Evolutionary conservation across 176 grass and related monocot genomes (phyloP).

Genomic region (Stipa capillata): DNA sequence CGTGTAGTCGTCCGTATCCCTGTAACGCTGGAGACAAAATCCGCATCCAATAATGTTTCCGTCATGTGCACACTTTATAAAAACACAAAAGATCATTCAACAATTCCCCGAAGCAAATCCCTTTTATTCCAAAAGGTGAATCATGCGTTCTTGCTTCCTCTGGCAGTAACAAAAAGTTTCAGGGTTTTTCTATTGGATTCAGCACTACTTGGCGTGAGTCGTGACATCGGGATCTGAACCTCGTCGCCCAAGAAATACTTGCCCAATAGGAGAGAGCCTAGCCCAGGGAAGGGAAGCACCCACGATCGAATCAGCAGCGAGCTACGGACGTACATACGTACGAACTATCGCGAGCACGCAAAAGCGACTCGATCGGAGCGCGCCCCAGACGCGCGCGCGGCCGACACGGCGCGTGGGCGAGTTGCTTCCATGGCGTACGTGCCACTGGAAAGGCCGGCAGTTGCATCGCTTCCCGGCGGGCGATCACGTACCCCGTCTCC

Average conservation of each 20-base stretch:
- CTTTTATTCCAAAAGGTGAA: not conserved
- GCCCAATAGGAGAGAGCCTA: not conserved
- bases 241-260: constrained; percentile 25
- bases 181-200: constrained; percentile 23
- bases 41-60: not conserved
- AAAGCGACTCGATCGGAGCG: constrained; percentile 1
- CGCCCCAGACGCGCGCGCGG: not conserved
- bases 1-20: too few species aligned
- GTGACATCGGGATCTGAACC: constrained; percentile 24
- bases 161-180: constrained; percentile 26
- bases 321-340: not conserved
- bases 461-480: constrained; percentile 22
- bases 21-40: not conserved
- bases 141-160: constrained; percentile 31
- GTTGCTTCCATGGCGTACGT: constrained; percentile 29
- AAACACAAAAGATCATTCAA: not conserved
- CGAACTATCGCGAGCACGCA: not conserved
- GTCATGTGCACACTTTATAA: not conserved
- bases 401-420: constrained; percentile 33
- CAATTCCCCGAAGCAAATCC: not conserved
- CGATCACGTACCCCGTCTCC: not conserved
- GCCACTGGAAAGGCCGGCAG: constrained; percentile 35
- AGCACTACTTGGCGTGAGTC: constrained; percentile 22
- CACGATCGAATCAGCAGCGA: not conserved
- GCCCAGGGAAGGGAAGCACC: not conserved